Percentiles rank a stretch among this genome's conserved stretches.
These are phyloP conservation scores for Fraxinus dipetala DNA, from an alignment of 305 asterid species.

Conservation along the genomic window DNA sequence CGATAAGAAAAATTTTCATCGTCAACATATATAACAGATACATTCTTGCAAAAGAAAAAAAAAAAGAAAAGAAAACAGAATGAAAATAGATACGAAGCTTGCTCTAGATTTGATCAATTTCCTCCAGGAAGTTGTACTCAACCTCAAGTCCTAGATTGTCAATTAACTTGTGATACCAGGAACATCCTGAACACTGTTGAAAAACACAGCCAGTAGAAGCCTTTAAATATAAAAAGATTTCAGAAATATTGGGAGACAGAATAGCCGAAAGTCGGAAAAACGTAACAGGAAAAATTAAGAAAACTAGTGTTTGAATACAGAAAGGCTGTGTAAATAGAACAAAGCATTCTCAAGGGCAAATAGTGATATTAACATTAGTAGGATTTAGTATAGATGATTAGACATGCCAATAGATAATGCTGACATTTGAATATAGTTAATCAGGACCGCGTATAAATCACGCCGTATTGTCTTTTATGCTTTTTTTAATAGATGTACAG, in stretches of 20 bases:
- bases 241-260: not conserved
- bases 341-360: not conserved
- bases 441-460: not conserved
- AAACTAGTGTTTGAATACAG: not conserved
- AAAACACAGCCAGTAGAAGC: constrained; percentile 17
- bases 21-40: constrained; percentile 17
- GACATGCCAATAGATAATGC: not conserved
- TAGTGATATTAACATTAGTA: not conserved
- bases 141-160: constrained; percentile 90
- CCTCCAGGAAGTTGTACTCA: constrained; percentile 73
- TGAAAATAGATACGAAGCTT: not conserved
- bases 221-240: not conserved
- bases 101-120: constrained; percentile 37
- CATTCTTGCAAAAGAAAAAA: not conserved
- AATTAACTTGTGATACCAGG: constrained; percentile 81
- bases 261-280: constrained; percentile 11
- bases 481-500: not conserved
- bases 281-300: not conserved
- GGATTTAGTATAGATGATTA: not conserved
- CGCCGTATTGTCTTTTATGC: not conserved
- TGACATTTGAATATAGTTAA: not conserved
- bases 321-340: not conserved
- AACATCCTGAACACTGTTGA: constrained; percentile 86
- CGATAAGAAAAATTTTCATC: constrained; percentile 26
- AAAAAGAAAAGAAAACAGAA: not conserved